These are phyloP conservation scores for Seiridium unicorne DNA, from an alignment of 2,329 filamentous ascomycete genomes.

Conservation along the genomic window DNA sequence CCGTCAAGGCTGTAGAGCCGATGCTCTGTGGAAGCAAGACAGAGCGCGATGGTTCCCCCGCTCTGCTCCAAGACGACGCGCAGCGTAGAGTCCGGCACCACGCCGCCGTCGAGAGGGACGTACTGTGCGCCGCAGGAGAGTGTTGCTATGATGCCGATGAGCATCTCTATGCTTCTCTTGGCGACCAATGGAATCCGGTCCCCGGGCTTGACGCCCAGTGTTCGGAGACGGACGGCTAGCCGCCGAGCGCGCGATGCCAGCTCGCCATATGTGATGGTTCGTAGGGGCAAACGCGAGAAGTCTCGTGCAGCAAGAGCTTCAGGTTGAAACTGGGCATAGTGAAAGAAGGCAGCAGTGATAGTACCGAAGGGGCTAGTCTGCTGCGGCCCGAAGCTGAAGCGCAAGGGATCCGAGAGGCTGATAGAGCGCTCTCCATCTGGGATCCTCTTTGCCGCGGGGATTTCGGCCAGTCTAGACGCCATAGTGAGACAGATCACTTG, in stretches of 20 bases:
- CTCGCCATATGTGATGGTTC: conserved; percentile 41
- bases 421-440: neutral
- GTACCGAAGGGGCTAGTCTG: conserved; percentile 8
- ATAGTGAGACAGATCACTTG: neutral
- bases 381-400: conserved; percentile 9
- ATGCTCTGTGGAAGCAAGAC: conserved; percentile 36
- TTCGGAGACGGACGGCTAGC: conserved; percentile 37
- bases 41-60: conserved; percentile 42
- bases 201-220: conserved; percentile 36
- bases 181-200: conserved; percentile 55
- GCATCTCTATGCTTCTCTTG: conserved; percentile 54
- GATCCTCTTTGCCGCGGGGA: neutral
- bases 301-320: conserved; percentile 12
- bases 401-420: conserved; percentile 6
- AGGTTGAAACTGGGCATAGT: conserved; percentile 12
- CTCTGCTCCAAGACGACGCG: conserved; percentile 48
- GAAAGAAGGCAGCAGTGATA: conserved; percentile 14
- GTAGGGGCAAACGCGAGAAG: conserved; percentile 14
- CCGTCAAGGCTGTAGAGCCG: conserved; percentile 30
- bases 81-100: conserved; percentile 47
- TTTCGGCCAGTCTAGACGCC: neutral
- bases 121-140: conserved; percentile 59
- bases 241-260: conserved; percentile 40
- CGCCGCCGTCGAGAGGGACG: conserved; percentile 56
- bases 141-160: conserved; percentile 55